These are phyloP conservation scores for Stemphylium lycopersici DNA, from an alignment of 2,329 filamentous ascomycete species.

Conservation along the genomic window DNA sequence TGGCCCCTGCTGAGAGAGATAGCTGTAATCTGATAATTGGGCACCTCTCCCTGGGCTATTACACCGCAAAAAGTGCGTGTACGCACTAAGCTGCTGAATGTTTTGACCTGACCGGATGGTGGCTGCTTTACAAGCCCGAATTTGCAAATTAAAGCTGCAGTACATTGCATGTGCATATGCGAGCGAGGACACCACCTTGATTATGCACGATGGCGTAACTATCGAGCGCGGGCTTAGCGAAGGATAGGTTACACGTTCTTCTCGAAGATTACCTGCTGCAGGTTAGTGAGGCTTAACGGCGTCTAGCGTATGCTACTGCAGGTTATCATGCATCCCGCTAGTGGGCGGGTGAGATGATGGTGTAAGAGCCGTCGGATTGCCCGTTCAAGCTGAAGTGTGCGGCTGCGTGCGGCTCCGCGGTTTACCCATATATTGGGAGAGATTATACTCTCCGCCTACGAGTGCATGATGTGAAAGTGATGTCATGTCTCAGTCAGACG, in stretches of 20 bases:
- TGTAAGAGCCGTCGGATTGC: constrained; percentile 4
- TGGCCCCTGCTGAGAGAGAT: neutral
- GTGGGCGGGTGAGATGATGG: constrained; percentile 6
- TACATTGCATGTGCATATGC: constrained; percentile 10
- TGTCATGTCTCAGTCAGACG: neutral
- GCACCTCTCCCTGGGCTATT: neutral
- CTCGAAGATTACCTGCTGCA: constrained; percentile 10
- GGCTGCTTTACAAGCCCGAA: neutral
- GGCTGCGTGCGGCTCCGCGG: constrained; percentile 14
- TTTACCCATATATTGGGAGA: constrained; percentile 8
- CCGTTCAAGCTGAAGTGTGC: constrained; percentile 5
- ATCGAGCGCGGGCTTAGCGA: constrained; percentile 4
- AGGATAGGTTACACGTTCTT: constrained; percentile 2
- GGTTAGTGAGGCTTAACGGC: constrained; percentile 16
- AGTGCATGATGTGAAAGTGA: neutral
- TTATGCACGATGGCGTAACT: constrained; percentile 10
- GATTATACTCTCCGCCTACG: neutral
- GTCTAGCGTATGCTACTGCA: constrained; percentile 15
- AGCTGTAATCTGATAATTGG: neutral
- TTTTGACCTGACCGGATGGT: constrained; percentile 12
- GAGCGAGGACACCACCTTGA: constrained; percentile 8
- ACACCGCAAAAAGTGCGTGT: constrained; percentile 5
- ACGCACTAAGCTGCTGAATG: neutral
- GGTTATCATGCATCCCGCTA: constrained; percentile 13
- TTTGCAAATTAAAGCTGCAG: constrained; percentile 1